phyloP scores from a whole-genome alignment of 805 yeast species.

The Yamadazyma nakazawae region DNA sequence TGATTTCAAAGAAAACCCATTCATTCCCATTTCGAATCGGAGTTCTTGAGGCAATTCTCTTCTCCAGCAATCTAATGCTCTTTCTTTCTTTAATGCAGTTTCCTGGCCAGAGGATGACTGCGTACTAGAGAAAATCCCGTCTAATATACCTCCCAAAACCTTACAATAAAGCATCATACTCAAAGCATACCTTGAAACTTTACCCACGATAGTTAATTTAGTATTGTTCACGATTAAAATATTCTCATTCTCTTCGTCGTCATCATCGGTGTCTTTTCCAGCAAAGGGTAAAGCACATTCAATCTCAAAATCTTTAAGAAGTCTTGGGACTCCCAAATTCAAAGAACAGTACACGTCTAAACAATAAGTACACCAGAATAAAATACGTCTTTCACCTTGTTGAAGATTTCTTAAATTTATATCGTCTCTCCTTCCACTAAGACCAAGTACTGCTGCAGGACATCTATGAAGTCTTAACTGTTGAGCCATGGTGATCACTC shows the following conservation, averaged over 20 bases:
- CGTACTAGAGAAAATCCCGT: slow-evolving; percentile 63
- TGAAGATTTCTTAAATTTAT: slow-evolving; percentile 55
- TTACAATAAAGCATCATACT: slow-evolving; percentile 66
- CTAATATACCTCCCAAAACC: slow-evolving; percentile 70
- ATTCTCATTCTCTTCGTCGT: slow-evolving; percentile 47
- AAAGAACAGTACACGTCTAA: slow-evolving; percentile 74
- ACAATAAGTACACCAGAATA: slow-evolving; percentile 81
- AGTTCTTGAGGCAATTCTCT: slow-evolving; percentile 60
- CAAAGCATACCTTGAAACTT: slow-evolving; percentile 61
- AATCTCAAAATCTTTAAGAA: slow-evolving; percentile 75
- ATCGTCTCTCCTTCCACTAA: slow-evolving; percentile 34
- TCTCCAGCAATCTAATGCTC: slow-evolving; percentile 76
- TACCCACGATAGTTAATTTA: slow-evolving; percentile 62
- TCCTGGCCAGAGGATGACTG: slow-evolving; percentile 28
- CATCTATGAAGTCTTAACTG: slow-evolving; percentile 82
- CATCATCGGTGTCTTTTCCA: slow-evolving; percentile 38
- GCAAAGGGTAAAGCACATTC: slow-evolving; percentile 82
- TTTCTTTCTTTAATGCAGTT: slow-evolving; percentile 40
- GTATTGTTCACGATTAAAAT: slow-evolving; percentile 58
- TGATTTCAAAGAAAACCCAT: slow-evolving; percentile 44
- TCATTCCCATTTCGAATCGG: slow-evolving; percentile 61
- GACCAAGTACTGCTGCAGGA: slow-evolving; percentile 79
- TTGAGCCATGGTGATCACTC: slow-evolving; percentile 78
- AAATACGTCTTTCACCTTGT: slow-evolving; percentile 77
- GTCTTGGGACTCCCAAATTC: slow-evolving; percentile 77